These are phyloP conservation scores for Lipomyces sp. DNA, from an alignment of 805 yeast genomes.

Conservation along the genomic window DNA sequence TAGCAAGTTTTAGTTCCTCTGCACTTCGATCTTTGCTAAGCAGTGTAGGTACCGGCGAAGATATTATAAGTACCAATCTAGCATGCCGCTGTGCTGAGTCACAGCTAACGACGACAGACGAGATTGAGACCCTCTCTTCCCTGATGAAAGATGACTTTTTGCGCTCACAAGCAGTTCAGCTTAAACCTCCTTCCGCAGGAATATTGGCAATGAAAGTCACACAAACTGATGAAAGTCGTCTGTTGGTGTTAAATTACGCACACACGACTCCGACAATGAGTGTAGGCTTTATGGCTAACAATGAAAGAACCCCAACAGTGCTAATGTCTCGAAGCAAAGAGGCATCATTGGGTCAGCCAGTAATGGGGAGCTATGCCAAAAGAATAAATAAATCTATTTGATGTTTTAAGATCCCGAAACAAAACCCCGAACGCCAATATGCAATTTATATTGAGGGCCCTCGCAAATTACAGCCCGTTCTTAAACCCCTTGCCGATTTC, in stretches of 20 bases:
- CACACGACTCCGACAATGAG: conserved; percentile 36
- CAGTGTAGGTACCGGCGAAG: conserved; percentile 46
- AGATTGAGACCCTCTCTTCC: not conserved
- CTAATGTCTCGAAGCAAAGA: conserved; percentile 16
- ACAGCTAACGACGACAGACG: conserved; percentile 5
- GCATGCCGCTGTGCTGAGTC: conserved; percentile 36
- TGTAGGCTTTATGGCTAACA: conserved; percentile 12
- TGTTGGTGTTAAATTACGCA: conserved; percentile 13
- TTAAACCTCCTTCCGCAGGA: conserved; percentile 23
- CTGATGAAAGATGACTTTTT: conserved; percentile 3
- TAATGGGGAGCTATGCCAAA: not conserved
- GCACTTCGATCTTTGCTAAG: no score
- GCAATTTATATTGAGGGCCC: not conserved
- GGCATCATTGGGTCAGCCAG: conserved; percentile 6
- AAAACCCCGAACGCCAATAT: conserved; percentile 6
- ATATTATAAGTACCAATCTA: conserved; percentile 44
- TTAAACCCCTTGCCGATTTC: conserved; percentile 21
- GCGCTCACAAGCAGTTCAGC: conserved; percentile 18
- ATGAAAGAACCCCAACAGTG: conserved; percentile 8
- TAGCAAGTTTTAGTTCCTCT: no score
- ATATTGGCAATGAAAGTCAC: conserved; percentile 17
- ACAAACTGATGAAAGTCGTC: conserved; percentile 7
- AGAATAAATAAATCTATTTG: conserved; percentile 1
- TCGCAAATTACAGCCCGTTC: conserved; percentile 11
- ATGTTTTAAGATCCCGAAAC: not conserved